Conservation (phyloP, 2,329 filamentous ascomycete genomes). For the Aspergillus fructus region DNA sequence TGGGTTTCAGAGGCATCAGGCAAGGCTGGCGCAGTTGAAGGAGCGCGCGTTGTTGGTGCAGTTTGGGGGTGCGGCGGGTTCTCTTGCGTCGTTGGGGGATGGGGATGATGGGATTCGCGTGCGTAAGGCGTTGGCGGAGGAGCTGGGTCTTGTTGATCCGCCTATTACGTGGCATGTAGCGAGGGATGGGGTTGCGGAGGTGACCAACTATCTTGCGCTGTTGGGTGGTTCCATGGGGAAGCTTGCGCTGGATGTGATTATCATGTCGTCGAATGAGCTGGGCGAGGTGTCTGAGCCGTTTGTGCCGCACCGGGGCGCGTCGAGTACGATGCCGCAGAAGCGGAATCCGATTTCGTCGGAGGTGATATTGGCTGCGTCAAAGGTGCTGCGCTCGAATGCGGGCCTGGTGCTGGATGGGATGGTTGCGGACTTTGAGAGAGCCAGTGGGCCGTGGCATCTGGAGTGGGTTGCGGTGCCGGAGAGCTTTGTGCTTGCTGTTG, state of each 20-base stretch:
- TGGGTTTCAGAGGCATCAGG: conserved; percentile 49
- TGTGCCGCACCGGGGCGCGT: conserved; percentile 55
- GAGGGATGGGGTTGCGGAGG: conserved; percentile 55
- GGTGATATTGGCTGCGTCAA: conserved; percentile 55
- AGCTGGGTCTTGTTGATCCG: conserved; percentile 50
- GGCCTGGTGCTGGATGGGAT: conserved; percentile 55
- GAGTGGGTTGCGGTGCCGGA: conserved; percentile 59
- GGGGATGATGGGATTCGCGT: conserved; percentile 51
- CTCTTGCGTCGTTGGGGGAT: conserved; percentile 53
- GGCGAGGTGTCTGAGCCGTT: conserved; percentile 57
- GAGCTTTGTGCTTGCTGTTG: conserved; percentile 54
- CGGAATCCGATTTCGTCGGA: conserved; percentile 60
- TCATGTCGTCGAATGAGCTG: conserved; percentile 59
- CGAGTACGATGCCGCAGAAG: conserved; percentile 60
- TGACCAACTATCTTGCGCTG: conserved; percentile 54
- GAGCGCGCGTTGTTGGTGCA: conserved; percentile 52
- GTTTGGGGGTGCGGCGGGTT: conserved; percentile 58
- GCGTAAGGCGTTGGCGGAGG: conserved; percentile 49
- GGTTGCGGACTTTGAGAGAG: conserved; percentile 59
- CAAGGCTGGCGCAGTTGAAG: conserved; percentile 50
- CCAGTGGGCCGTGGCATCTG: conserved; percentile 59
- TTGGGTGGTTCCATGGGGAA: conserved; percentile 57
- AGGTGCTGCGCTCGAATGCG: conserved; percentile 54
- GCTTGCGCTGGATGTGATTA: conserved; percentile 55
- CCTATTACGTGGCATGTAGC: conserved; percentile 60